Evolutionary conservation across 345 rosid genomes (phyloP).

Genomic region (Aquilaria yunnanensis): DNA sequence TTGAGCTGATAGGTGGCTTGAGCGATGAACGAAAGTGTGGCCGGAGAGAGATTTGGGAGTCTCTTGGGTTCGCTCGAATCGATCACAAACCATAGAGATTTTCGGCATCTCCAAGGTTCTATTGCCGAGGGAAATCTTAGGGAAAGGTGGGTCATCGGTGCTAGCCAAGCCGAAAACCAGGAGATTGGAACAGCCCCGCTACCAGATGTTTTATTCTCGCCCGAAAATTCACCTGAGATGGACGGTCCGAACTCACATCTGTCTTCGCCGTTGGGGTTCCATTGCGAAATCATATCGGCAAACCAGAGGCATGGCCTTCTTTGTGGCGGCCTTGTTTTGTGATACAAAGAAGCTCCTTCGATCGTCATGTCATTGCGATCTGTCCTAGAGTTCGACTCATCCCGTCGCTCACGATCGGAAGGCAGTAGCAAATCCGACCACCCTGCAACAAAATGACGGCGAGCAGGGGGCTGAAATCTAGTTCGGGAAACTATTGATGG

Average conservation of each 20-base stretch:
- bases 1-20: no score
- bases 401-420: no score
- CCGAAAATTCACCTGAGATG: slow-evolving; percentile 34
- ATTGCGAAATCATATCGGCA: slow-evolving; percentile 30
- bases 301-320: slow-evolving; percentile 14
- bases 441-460: no score
- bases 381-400: no score
- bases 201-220: slow-evolving; percentile 39
- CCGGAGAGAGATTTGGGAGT: slow-evolving; percentile 53
- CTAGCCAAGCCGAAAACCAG: slow-evolving; percentile 26
- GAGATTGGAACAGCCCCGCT: slow-evolving; percentile 28
- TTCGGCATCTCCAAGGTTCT: slow-evolving; percentile 32
- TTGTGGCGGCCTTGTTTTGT: slow-evolving; percentile 33
- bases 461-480: no score
- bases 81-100: slow-evolving; percentile 75
- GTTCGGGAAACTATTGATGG: no score
- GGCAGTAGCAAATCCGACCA: no score
- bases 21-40: background rate
- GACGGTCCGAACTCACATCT: slow-evolving; percentile 27
- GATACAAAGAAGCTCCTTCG: no score
- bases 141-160: slow-evolving; percentile 24
- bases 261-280: slow-evolving; percentile 47
- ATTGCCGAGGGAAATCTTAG: slow-evolving; percentile 69
- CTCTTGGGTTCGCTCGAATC: slow-evolving; percentile 87
- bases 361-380: no score